phyloP scores from a whole-genome alignment of 176 grass and related monocot species.

The Stipa capillata region DNA sequence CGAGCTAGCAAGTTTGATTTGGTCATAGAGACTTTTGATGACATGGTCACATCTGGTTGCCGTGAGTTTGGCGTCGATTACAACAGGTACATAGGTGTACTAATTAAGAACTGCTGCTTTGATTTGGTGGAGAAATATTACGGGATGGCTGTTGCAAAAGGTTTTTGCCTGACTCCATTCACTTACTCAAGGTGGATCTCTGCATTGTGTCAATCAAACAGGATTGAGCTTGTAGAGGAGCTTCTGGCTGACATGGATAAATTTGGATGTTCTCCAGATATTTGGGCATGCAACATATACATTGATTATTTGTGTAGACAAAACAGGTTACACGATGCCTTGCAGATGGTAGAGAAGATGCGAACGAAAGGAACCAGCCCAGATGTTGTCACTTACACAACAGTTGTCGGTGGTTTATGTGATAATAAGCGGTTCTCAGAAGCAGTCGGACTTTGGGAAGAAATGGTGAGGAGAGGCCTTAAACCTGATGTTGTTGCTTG shows the following conservation, averaged over 20 bases:
- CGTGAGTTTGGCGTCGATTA: slow-evolving; percentile 61
- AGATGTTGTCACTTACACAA: slow-evolving; percentile 62
- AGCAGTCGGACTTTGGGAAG: slow-evolving; percentile 56
- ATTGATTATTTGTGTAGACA: slow-evolving; percentile 53
- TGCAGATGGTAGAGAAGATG: slow-evolving; percentile 54
- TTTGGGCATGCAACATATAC: slow-evolving; percentile 80
- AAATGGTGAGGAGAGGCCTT: slow-evolving; percentile 43
- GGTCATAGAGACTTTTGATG: slow-evolving; percentile 62
- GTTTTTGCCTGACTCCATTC: slow-evolving; percentile 64
- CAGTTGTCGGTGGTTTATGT: slow-evolving; percentile 44
- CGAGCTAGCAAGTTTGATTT: slow-evolving; percentile 27
- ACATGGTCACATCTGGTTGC: slow-evolving; percentile 51
- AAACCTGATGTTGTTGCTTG: slow-evolving; percentile 53
- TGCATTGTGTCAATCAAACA: slow-evolving; percentile 42
- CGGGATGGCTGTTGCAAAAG: slow-evolving; percentile 20
- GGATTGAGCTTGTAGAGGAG: slow-evolving; percentile 46
- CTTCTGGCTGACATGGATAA: slow-evolving; percentile 64
- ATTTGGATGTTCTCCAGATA: slow-evolving; percentile 49
- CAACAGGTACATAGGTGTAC: slow-evolving; percentile 62
- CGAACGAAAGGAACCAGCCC: slow-evolving; percentile 27
- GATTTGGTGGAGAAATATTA: slow-evolving; percentile 68
- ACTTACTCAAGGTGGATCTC: slow-evolving; percentile 78
- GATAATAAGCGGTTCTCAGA: slow-evolving; percentile 33
- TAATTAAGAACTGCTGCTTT: slow-evolving; percentile 53
- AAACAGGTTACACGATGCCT: slow-evolving; percentile 47